Base-by-base conservation (phyloP, 805 yeast genomes). In the Phaffomyces opuntiae region DNA sequence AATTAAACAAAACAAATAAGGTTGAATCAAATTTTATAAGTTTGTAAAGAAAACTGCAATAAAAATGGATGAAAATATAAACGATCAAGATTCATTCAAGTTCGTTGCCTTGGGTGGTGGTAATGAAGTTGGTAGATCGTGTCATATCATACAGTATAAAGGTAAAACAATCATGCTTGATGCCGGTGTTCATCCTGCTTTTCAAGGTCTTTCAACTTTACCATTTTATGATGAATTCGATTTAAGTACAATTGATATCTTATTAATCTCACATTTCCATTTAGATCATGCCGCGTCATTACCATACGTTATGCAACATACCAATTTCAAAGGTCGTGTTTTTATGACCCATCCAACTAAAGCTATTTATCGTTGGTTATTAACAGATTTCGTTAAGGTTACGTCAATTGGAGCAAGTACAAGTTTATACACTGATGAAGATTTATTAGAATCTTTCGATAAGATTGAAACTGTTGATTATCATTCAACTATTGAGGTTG, bases 271-370 rank as follows among this genome's bases (percentile, higher is more conserved):
- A 55, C 99, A 93, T 65, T 93, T 93, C 73, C 99, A 93, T 65
- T 72, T 93, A 60, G 99, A 93, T 62, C 99, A 93, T 64, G 98
- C 98, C 1, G 99, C 98, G 0, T 88, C 97, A 0, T 72, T 93
- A 46, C 99, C 99, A 0, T 93, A 90, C 59, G 98, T 93, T 39
- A 89, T 93, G 97, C 96, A 89, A 57, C 95, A 89, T 58, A 93
- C 99, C 0, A 85, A 77, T 53, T 93, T 93, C 70, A 83, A 80
- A 59, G 99, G 99, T 3, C 77, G 96, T 41, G 99, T 93, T 6
- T 91, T 91, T 63, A 93, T 93, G 99, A 93, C 99, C 29, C 97
- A 93, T 65, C 98, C 99, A 7, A 93, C 99, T 0, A 93, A 93
- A 68, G 98, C 99, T 36, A 93, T 93, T 47, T 93, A 90, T 64